A percentile compares a stretch with the other conserved stretches of the same genome.
phyloP scores from a whole-genome alignment of 305 asterid genomes.

The Solanum hybrid region DNA sequence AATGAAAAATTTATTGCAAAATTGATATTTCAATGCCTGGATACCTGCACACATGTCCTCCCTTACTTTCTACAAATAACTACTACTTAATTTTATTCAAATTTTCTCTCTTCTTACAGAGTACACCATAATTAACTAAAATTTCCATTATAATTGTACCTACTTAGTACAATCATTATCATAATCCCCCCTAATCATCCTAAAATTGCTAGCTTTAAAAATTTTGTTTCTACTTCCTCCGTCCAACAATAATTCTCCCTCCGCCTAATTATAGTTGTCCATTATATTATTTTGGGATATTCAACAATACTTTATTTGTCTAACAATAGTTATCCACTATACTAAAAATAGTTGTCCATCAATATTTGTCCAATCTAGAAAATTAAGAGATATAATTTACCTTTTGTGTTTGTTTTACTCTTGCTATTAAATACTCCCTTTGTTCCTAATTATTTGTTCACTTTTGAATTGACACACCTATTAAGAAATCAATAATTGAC shows the following conservation, averaged over 20 bases:
- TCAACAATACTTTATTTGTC: neutral
- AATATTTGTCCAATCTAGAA: too few relatives aligned
- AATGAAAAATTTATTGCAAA: slow-evolving; percentile 29
- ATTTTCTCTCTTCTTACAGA: neutral
- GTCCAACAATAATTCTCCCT: neutral
- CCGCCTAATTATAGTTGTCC: neutral
- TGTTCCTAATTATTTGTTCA: too few relatives aligned
- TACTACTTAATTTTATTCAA: neutral
- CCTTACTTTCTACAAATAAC: slow-evolving; percentile 1
- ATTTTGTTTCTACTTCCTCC: neutral
- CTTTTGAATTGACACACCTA: too few relatives aligned
- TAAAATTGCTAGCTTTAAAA: neutral
- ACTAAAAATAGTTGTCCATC: too few relatives aligned
- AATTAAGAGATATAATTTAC: too few relatives aligned
- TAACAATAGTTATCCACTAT: too few relatives aligned
- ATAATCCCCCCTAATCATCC: neutral
- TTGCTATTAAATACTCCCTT: too few relatives aligned
- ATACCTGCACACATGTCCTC: slow-evolving; percentile 29
- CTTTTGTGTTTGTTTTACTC: too few relatives aligned
- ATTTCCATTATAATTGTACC: neutral
- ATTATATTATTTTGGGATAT: neutral
- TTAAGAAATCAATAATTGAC: too few relatives aligned
- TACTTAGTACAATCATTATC: neutral
- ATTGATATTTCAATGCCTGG: slow-evolving; percentile 30
- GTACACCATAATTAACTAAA: neutral